Evolutionary conservation across 2,329 filamentous ascomycete species (phyloP).

Genomic region (Fusarium sp.): DNA sequence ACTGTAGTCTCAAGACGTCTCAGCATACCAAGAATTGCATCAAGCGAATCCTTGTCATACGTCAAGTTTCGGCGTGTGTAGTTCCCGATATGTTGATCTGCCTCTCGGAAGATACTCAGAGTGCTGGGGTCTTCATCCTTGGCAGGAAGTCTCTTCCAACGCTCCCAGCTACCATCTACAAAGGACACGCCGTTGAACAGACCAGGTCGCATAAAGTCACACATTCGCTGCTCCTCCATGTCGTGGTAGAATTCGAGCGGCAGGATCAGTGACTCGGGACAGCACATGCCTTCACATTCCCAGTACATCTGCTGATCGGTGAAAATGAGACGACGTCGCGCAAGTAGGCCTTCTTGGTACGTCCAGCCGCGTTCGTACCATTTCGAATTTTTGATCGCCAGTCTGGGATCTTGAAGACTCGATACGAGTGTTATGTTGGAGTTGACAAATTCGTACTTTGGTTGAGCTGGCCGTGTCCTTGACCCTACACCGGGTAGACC

Average conservation of each 20-base stretch:
- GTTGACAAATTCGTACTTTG: constrained; percentile 52
- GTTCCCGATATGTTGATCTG: constrained; percentile 52
- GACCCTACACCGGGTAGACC: constrained; percentile 55
- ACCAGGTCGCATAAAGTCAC: constrained; percentile 54
- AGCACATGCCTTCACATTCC: constrained; percentile 57
- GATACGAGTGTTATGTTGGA: constrained; percentile 52
- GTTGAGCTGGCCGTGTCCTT: constrained; percentile 47
- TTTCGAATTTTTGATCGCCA: constrained; percentile 50
- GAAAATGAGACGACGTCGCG: constrained; percentile 56
- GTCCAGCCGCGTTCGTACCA: constrained; percentile 58
- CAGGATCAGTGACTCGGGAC: constrained; percentile 53
- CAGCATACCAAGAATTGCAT: constrained; percentile 52
- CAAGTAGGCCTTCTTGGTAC: constrained; percentile 56
- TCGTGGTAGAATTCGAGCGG: constrained; percentile 53
- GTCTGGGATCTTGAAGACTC: constrained; percentile 50
- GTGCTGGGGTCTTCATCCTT: constrained; percentile 51
- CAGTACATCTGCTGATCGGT: constrained; percentile 58
- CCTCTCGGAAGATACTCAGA: constrained; percentile 54
- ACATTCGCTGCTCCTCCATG: constrained; percentile 52
- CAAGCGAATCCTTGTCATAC: constrained; percentile 52
- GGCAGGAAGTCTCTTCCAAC: constrained; percentile 52
- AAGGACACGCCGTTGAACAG: constrained; percentile 54
- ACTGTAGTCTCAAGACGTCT: constrained; percentile 51
- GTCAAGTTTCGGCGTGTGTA: constrained; percentile 51
- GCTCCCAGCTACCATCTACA: constrained; percentile 54